These are phyloP conservation scores for Paramecium pentaurelia DNA, from an alignment of 73 alveolate genomes.

Conservation along the genomic window DNA sequence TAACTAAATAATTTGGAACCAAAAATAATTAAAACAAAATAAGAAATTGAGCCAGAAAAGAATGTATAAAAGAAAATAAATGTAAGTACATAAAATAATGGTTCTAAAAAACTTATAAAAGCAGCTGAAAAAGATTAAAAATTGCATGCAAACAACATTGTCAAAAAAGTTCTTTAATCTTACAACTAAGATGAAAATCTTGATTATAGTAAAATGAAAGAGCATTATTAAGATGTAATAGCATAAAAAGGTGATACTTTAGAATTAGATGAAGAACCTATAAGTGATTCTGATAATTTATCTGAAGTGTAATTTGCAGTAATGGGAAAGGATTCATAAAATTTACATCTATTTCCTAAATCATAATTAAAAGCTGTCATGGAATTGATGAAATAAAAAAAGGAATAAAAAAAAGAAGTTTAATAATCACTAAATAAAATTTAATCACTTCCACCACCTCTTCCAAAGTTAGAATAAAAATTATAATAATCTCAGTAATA, in stretches of 20 bases:
- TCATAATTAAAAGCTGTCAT: not conserved
- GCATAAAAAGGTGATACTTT: not conserved
- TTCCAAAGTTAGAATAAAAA: not conserved
- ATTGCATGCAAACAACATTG: not conserved
- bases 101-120: not conserved
- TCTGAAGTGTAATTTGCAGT: slow-evolving; percentile 22
- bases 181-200: not conserved
- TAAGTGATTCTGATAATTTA: not conserved
- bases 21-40: not conserved
- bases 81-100: not conserved
- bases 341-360: slow-evolving; percentile 7
- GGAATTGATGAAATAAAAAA: not conserved
- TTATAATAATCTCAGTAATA: not conserved
- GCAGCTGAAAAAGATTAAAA: not conserved
- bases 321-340: not conserved
- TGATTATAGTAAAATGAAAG: not conserved
- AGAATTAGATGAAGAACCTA: slow-evolving; percentile 26
- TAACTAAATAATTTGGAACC: not conserved
- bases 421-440: not conserved
- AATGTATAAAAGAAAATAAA: not conserved
- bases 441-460: not conserved
- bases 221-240: slow-evolving; percentile 24
- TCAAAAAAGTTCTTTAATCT: not conserved
- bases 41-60: not conserved
- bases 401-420: not conserved